Evolutionary conservation across 1,284 basidiomycete genomes (phyloP).

Genomic region (Thecaphora frezii): DNA sequence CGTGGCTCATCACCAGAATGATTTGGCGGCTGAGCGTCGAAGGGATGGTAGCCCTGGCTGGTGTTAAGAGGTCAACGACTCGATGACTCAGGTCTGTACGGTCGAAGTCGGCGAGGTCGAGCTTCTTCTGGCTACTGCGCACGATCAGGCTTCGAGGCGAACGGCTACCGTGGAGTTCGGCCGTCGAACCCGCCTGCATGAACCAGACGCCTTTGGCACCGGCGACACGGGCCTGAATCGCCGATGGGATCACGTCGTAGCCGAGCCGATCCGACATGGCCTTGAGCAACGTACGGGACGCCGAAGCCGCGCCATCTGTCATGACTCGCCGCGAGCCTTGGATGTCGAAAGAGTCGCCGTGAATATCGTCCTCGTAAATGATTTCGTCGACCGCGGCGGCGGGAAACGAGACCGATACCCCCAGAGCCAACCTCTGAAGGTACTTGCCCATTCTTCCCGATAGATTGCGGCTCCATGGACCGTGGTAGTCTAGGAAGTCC

Average conservation of each 20-base stretch:
- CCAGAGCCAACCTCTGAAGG: constrained; percentile 45
- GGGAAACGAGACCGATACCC: constrained; percentile 37
- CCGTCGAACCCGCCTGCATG: constrained; percentile 18
- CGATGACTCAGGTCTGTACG: constrained; percentile 18
- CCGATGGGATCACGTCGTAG: constrained; percentile 14
- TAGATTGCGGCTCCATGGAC: constrained; percentile 24
- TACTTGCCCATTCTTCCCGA: constrained; percentile 41
- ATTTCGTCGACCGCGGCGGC: constrained; percentile 15
- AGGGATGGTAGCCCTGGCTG: constrained; percentile 11
- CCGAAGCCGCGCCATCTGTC: constrained; percentile 22
- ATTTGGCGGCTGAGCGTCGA: constrained; percentile 40
- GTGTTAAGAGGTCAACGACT: constrained; percentile 21
- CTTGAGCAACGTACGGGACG: constrained; percentile 12
- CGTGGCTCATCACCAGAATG: constrained; percentile 22
- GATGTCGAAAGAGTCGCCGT: constrained; percentile 9
- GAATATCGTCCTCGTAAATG: constrained; percentile 9
- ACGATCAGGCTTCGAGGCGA: constrained; percentile 28
- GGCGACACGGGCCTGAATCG: constrained; percentile 48
- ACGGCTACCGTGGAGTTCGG: constrained; percentile 6
- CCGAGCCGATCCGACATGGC: constrained; percentile 16
- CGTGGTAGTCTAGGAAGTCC: constrained; percentile 33
- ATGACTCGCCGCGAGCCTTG: constrained; percentile 11
- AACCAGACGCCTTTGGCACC: constrained; percentile 45
- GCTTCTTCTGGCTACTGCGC: constrained; percentile 50
- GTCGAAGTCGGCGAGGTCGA: constrained; percentile 11